Evolutionary conservation across 139 green algal species (phyloP).

Genomic region (Desmodesmus armatus): DNA sequence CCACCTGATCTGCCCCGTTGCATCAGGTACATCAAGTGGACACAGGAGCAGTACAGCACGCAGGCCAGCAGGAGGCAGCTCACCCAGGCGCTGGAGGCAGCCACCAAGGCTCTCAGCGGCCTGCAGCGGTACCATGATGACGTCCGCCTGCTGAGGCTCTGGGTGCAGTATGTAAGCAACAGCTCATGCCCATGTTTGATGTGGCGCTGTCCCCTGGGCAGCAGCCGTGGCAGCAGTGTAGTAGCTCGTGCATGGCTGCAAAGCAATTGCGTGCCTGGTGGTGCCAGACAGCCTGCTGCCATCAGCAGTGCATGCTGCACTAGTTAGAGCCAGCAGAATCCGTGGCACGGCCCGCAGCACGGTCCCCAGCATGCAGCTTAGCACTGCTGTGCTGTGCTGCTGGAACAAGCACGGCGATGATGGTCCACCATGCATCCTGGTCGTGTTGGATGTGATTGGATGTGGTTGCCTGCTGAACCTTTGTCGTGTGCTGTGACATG

Average conservation of each 20-base stretch:
- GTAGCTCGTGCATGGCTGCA: neutral
- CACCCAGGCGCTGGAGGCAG: conserved; percentile 87
- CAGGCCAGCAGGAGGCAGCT: conserved; percentile 83
- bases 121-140: conserved; percentile 80
- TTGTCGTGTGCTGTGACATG: neutral
- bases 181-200: neutral
- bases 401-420: too few relatives aligned
- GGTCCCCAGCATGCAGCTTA: neutral
- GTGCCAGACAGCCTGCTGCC: neutral
- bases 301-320: neutral
- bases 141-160: conserved; percentile 90
- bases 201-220: too few relatives aligned
- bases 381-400: too few relatives aligned
- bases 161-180: conserved; percentile 91
- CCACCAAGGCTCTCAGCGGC: conserved; percentile 77
- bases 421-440: too few relatives aligned
- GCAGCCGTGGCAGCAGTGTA: neutral
- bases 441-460: neutral
- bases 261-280: neutral
- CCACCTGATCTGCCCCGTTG: neutral
- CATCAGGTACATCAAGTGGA: conserved; percentile 92
- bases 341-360: neutral
- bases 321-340: neutral
- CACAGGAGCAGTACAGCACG: conserved; percentile 73
- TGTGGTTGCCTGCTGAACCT: neutral